Evolutionary conservation across 2,329 filamentous ascomycete species (phyloP), one percentile per base, ranked within the genome.

Genomic region (Canariomyces notabilis): DNA sequence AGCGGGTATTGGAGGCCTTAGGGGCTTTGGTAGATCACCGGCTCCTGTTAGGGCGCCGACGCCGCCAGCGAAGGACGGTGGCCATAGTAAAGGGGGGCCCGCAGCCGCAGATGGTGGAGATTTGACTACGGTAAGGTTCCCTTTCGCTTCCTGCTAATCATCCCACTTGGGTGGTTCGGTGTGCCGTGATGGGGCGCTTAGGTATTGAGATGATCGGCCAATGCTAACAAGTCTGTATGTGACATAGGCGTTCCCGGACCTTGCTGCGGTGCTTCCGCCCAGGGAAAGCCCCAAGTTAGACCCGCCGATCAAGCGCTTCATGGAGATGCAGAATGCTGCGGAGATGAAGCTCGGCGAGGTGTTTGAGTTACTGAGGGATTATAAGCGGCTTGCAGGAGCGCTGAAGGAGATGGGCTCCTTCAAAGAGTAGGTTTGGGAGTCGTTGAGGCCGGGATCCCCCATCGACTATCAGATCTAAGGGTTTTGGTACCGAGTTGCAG

Each of bases 341-440:
- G 86, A 91, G 37, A 70, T 91, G 21, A 81, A 75, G 45, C 69
- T 91, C 20, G 78, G 80, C n/a, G 87, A 91, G 58, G 81, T 91
- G 15, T 67, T 84, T 19, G 79, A 85, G 46, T 67, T 91, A 39
- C 66, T 91, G 18, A 74, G 79, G 45, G 87, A 91, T 63, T 91
- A 91, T 59, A 79, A 86, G 57, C 73, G 87, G 43, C 67, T 91
- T 37, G 85, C 85, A 0, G 72, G 72, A 21, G 78, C 77, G 7
- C 63, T 90, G 47, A 80, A 79, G 57, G 78, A 82, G 39, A 67
- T 79, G 60, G 80, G 74, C 16, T 80, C 79, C 8, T 80, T 85
- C 58, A 74, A 75, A 50, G 68, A 65, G 46, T 59, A 49, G 23
- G 14, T 8, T 2, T 29, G 14, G 26, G 42, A 23, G 26, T 20